phyloP scores from a whole-genome alignment of 2,329 filamentous ascomycete species.

The Penicillium sp. region DNA sequence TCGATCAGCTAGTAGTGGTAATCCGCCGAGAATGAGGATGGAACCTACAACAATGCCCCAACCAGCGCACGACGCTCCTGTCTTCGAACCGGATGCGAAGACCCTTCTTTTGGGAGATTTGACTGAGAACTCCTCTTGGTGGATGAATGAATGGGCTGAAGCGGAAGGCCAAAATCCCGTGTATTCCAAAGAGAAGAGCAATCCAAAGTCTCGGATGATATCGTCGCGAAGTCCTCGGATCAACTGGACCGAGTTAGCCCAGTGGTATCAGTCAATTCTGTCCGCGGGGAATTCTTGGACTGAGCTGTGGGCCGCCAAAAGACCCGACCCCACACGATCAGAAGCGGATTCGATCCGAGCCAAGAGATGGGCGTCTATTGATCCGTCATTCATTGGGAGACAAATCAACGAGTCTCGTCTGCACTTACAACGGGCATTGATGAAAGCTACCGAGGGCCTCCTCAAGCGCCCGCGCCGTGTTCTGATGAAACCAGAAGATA shows the following conservation, averaged over 20 bases:
- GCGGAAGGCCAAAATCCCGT: conserved; percentile 24
- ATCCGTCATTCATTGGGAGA: conserved; percentile 42
- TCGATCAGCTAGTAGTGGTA: conserved; percentile 40
- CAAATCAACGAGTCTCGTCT: conserved; percentile 55
- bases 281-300: conserved; percentile 62
- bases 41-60: conserved; percentile 26
- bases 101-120: conserved; percentile 64
- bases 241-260: conserved; percentile 61
- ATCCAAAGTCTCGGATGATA: conserved; percentile 34
- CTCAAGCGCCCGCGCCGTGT: conserved; percentile 69
- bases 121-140: conserved; percentile 75
- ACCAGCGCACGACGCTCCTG: conserved; percentile 29
- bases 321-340: conserved; percentile 26
- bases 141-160: conserved; percentile 54
- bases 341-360: conserved; percentile 18
- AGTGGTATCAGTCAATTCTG: conserved; percentile 66
- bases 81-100: conserved; percentile 64
- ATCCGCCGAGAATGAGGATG: conserved; percentile 28
- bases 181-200: conserved; percentile 28
- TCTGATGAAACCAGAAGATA: conserved; percentile 58
- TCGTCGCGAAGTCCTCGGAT: conserved; percentile 58
- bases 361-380: conserved; percentile 36
- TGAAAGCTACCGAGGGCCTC: conserved; percentile 70
- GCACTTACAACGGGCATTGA: conserved; percentile 59
- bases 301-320: conserved; percentile 49